Evolutionary conservation across 2,329 filamentous ascomycete species (phyloP), one percentile per base, ranked within the genome.

Genomic region (Aspergillus clavatus): DNA sequence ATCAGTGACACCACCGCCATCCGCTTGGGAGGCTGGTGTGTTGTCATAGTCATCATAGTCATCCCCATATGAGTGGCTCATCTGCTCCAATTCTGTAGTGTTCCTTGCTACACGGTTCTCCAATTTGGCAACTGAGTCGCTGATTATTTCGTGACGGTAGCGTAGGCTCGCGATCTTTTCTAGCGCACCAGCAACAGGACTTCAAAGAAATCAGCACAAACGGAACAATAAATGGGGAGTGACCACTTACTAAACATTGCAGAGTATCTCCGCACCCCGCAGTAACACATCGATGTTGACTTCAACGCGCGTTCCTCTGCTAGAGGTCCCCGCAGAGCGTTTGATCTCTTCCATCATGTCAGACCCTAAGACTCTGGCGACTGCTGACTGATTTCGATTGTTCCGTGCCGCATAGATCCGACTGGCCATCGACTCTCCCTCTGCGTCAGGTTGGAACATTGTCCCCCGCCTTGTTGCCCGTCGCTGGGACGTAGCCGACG

Each of bases 221-320:
- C 10, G 28, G 38, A 18, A 33, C 12, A 4, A 35, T 35, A 19
- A 2, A 21, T 21, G 11, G 1, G 18, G 11, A 10, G 3, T 11
- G 6, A 11, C 31, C 7, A 69, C 77, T 50, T 67, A 82, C 79
- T 96, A 97, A 22, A 96, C 90, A 36, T 79, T 79, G 56, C 89
- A 90, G 23, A 97, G 78, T 73, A 89, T 95, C 73, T 96, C 89
- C 0, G 90, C 91, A 1, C 91, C 90, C 42, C 80, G 77, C 18
- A 98, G 76, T 23, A 98, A 71, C 1, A 95, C 77, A 59, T 95
- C 87, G 3, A 97, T 83, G 65, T 97, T 88, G 2, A 96, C 77
- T 19, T 94, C 89, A 7, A 83, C 84, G 23, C 73, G 73, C 39
- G 72, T 51, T 7, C 72, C 70, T 28, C 71, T 74, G 33, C 71